phyloP scores from a whole-genome alignment of 768 basidiomycete species.

The Trametes punicea region DNA sequence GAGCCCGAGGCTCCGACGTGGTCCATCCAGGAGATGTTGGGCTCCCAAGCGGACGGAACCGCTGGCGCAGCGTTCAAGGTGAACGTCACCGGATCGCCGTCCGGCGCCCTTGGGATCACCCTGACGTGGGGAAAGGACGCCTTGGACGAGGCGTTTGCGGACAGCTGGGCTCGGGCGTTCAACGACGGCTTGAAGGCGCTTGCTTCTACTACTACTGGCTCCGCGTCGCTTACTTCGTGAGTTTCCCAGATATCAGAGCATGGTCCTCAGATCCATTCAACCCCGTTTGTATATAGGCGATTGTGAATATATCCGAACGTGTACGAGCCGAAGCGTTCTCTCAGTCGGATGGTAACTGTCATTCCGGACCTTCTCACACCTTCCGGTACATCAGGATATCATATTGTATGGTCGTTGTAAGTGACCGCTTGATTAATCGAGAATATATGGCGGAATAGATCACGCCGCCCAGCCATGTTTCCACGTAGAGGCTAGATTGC shows the following conservation, averaged over 20 bases:
- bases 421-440: too few relatives aligned
- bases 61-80: conserved; percentile 22
- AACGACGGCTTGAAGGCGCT: conserved; percentile 8
- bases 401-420: too few relatives aligned
- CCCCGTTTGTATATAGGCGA: too few relatives aligned
- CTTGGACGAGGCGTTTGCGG: conserved; percentile 20
- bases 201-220: not conserved
- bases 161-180: conserved; percentile 16
- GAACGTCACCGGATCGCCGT: conserved; percentile 21
- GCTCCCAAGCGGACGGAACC: conserved; percentile 20
- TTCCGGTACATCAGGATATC: too few relatives aligned
- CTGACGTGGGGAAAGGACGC: conserved; percentile 22
- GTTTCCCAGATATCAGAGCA: not conserved
- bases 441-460: too few relatives aligned
- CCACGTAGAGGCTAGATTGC: too few relatives aligned
- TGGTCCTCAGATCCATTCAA: too few relatives aligned
- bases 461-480: too few relatives aligned
- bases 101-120: conserved; percentile 17
- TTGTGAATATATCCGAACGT: not conserved
- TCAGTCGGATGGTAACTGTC: too few relatives aligned
- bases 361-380: too few relatives aligned
- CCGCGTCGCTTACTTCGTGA: not conserved
- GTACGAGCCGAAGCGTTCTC: too few relatives aligned
- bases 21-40: conserved; percentile 18
- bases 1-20: conserved; percentile 10